Percentiles rank a stretch among this genome's conserved stretches.
These are phyloP conservation scores for Thelephora terrestris DNA, from an alignment of 1,284 basidiomycete species.

Conservation along the genomic window DNA sequence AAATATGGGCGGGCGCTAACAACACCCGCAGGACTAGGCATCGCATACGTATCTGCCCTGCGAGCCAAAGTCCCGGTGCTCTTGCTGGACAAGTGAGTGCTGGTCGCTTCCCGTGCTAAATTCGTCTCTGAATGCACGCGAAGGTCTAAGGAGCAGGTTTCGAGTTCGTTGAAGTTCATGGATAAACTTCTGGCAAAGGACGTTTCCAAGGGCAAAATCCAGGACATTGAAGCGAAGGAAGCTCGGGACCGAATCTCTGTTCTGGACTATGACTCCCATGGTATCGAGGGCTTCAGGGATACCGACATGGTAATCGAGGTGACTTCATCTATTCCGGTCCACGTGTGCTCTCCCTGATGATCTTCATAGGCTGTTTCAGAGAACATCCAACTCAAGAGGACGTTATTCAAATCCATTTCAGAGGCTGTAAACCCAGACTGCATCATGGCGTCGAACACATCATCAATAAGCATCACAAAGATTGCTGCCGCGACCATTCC, in stretches of 20 bases:
- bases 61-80: slow-evolving; percentile 70
- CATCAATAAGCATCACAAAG: slow-evolving; percentile 90
- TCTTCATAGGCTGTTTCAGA: slow-evolving; percentile 76
- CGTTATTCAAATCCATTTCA: slow-evolving; percentile 69
- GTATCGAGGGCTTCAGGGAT: slow-evolving; percentile 51
- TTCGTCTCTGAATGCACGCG: neutral
- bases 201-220: slow-evolving; percentile 76
- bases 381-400: slow-evolving; percentile 70
- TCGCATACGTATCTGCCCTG: slow-evolving; percentile 77
- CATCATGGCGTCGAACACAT: slow-evolving; percentile 90
- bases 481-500: slow-evolving; percentile 75
- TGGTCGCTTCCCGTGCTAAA: slow-evolving; percentile 28
- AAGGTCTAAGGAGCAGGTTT: slow-evolving; percentile 41
- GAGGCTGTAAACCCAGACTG: slow-evolving; percentile 59
- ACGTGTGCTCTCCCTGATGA: neutral
- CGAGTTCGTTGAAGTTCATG: slow-evolving; percentile 62
- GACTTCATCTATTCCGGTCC: slow-evolving; percentile 13
- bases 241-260: slow-evolving; percentile 56
- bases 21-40: slow-evolving; percentile 49
- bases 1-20: neutral
- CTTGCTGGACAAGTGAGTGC: slow-evolving; percentile 56
- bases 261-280: slow-evolving; percentile 33
- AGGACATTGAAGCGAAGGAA: slow-evolving; percentile 62
- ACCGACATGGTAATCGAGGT: slow-evolving; percentile 90
- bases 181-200: slow-evolving; percentile 85